Percentiles rank a stretch among this genome's conserved stretches.
These are phyloP conservation scores for Yamagishiella unicocca DNA, from an alignment of 139 green algal species.

Conservation along the genomic window DNA sequence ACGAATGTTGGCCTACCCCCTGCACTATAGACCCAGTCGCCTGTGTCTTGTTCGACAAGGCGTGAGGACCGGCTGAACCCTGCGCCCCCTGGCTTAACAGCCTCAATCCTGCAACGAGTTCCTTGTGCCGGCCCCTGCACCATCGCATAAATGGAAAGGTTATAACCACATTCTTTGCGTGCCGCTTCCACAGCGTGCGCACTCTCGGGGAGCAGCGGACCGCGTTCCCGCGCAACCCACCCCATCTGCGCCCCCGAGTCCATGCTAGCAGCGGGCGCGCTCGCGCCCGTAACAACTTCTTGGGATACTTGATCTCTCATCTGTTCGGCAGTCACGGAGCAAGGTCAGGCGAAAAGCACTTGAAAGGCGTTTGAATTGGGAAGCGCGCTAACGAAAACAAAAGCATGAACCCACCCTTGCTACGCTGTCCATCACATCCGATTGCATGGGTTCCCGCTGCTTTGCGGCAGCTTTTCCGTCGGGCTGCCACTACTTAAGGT, in stretches of 20 bases:
- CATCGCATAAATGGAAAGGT: background rate
- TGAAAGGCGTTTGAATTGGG: slow-evolving; percentile 2
- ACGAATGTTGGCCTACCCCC: background rate
- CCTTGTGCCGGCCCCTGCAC: slow-evolving; percentile 26
- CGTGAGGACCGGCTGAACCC: background rate
- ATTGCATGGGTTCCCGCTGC: background rate
- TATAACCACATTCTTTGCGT: background rate
- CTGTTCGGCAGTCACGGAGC: background rate
- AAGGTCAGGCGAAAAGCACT: background rate
- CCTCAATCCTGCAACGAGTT: background rate
- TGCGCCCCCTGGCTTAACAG: background rate
- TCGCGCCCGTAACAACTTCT: background rate
- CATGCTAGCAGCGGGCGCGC: background rate
- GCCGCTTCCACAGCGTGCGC: background rate
- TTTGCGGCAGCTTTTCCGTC: background rate
- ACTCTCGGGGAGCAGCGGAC: too few relatives aligned
- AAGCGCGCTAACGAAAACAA: background rate
- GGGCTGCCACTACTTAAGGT: background rate
- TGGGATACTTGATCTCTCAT: slow-evolving; percentile 25
- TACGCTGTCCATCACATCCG: slow-evolving; percentile 21
- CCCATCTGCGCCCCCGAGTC: background rate
- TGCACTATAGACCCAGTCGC: background rate
- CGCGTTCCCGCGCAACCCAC: slow-evolving; percentile 31
- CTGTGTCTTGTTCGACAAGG: background rate
- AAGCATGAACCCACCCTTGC: background rate